Evolutionary conservation across 768 basidiomycete genomes (phyloP).

Genomic region (Chalciporus piperatus): DNA sequence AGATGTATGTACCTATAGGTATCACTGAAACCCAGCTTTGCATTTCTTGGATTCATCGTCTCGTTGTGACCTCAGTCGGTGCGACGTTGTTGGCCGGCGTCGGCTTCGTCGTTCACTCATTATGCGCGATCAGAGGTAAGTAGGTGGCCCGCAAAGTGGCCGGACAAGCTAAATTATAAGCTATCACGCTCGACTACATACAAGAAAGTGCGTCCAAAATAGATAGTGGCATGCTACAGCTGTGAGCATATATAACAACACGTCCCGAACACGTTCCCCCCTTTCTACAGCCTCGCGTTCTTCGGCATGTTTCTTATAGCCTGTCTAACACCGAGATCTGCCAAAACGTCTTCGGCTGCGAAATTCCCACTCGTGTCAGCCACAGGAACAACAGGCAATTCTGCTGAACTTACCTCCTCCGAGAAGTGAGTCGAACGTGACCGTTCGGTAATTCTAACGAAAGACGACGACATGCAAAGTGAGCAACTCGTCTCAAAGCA

Average conservation of each 20-base stretch:
- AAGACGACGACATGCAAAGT: conserved; percentile 12
- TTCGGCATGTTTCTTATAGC: conserved; percentile 74
- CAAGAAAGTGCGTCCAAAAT: not conserved
- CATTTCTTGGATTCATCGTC: too few species aligned
- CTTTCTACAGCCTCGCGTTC: conserved; percentile 53
- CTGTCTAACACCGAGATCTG: conserved; percentile 79
- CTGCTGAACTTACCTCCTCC: conserved; percentile 50
- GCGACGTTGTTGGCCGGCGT: not conserved
- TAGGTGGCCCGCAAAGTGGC: too few species aligned
- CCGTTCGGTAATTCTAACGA: conserved; percentile 29
- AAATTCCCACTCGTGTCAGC: conserved; percentile 1
- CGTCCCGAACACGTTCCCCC: not conserved
- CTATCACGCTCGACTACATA: not conserved
- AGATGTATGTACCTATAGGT: too few species aligned
- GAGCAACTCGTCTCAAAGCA: conserved; percentile 11
- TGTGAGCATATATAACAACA: too few species aligned
- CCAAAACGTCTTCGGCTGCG: conserved; percentile 69
- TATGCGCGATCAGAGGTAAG: too few species aligned
- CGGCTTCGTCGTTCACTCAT: not conserved
- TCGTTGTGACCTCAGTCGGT: too few species aligned
- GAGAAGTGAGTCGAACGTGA: conserved; percentile 47
- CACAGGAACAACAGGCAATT: not conserved
- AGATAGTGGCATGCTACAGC: not conserved
- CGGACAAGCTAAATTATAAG: too few species aligned
- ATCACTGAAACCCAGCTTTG: not conserved